A percentile compares a stretch with the other conserved stretches of the same genome.
phyloP scores from a whole-genome alignment of 257 asterid genomes.

The Henckelia pumila region DNA sequence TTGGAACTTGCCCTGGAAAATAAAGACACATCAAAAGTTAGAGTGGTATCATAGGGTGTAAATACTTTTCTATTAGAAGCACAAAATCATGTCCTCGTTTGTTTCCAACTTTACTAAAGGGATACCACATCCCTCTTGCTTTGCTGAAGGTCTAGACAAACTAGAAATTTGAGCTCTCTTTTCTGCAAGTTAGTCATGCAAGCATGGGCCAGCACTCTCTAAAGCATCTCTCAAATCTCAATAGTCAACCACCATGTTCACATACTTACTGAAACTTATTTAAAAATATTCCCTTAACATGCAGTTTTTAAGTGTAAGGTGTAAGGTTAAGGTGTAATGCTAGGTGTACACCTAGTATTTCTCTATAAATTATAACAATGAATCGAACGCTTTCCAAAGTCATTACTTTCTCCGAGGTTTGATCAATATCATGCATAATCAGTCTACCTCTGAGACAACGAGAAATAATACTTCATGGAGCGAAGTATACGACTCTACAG shows the following conservation, averaged over 20 bases:
- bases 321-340: no score
- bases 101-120: slow-evolving; percentile 3
- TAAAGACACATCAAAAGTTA: slow-evolving; percentile 22
- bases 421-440: no score
- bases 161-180: slow-evolving; percentile 14
- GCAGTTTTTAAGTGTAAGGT: no score
- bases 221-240: not conserved
- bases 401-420: no score
- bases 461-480: no score
- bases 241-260: not conserved
- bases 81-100: slow-evolving; percentile 13
- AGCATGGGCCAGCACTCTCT: not conserved
- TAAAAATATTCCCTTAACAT: no score
- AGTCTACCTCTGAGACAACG: no score
- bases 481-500: no score
- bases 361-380: no score
- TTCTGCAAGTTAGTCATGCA: not conserved
- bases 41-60: slow-evolving; percentile 16
- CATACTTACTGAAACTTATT: no score
- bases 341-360: no score
- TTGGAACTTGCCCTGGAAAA: slow-evolving; percentile 86
- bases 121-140: slow-evolving; percentile 4
- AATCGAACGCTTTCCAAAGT: no score
- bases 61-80: not conserved
- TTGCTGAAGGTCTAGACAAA: slow-evolving; percentile 3